A percentile compares a stretch with the other conserved stretches of the same genome.
Evolutionary conservation across 257 asterid genomes (phyloP).

Genomic region (Coffea eugenioides): DNA sequence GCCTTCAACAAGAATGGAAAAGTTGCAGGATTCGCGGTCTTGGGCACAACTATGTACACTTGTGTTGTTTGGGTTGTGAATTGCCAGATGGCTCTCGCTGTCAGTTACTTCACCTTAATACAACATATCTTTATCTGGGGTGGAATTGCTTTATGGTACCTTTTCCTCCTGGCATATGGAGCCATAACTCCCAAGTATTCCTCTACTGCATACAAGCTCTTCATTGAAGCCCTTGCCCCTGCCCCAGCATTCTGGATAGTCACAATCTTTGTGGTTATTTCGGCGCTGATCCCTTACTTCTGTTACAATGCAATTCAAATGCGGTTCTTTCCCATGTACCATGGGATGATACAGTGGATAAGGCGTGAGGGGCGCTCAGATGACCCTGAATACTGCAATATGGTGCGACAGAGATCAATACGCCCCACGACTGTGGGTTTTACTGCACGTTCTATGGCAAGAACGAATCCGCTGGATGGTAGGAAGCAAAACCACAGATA

Average conservation of each 20-base stretch:
- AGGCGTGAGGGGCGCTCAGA: slow-evolving; percentile 64
- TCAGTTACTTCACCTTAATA: slow-evolving; percentile 80
- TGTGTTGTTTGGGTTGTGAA: slow-evolving; percentile 89
- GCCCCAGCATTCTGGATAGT: slow-evolving; percentile 59
- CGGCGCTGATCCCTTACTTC: slow-evolving; percentile 57
- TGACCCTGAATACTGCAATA: slow-evolving; percentile 64
- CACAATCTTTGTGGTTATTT: slow-evolving; percentile 41
- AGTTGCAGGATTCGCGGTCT: slow-evolving; percentile 45
- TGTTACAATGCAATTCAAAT: slow-evolving; percentile 40
- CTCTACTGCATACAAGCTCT: slow-evolving; percentile 61
- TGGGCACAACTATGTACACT: slow-evolving; percentile 88
- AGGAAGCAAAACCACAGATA: slow-evolving; percentile 13
- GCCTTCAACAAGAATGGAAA: slow-evolving; percentile 65
- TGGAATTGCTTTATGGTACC: slow-evolving; percentile 73
- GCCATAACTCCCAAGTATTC: slow-evolving; percentile 46
- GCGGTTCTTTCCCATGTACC: slow-evolving; percentile 62
- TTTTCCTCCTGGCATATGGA: slow-evolving; percentile 74
- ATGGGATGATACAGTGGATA: slow-evolving; percentile 88
- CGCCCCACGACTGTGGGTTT: slow-evolving; percentile 72
- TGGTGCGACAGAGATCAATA: slow-evolving; percentile 77
- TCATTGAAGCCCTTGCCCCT: slow-evolving; percentile 74
- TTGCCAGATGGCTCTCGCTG: slow-evolving; percentile 82
- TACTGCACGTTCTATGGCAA: slow-evolving; percentile 87
- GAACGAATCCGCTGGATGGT: slow-evolving; percentile 55
- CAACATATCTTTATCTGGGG: slow-evolving; percentile 93